Conservation (phyloP, 2,329 filamentous ascomycete genomes). For the Claviceps sp. region DNA sequence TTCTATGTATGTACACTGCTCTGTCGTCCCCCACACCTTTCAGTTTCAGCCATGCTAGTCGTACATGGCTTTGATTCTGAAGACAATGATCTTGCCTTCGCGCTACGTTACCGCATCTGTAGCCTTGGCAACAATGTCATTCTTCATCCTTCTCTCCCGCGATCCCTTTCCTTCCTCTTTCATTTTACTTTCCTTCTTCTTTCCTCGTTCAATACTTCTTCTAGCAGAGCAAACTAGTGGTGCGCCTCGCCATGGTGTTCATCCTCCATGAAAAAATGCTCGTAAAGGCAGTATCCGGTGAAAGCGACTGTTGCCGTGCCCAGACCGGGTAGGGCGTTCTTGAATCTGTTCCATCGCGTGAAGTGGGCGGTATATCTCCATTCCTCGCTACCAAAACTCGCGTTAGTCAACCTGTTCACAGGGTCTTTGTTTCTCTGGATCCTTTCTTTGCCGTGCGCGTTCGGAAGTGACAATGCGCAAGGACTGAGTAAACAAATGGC, state of each 20-base stretch:
- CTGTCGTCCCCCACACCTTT: not conserved
- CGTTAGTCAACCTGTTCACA: not conserved
- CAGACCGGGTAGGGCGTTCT: constrained; percentile 72
- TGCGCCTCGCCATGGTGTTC: constrained; percentile 44
- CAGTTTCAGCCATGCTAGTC: not conserved
- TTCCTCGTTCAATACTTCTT: not conserved
- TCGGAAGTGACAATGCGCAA: not conserved
- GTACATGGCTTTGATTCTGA: not conserved
- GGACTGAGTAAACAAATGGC: no score
- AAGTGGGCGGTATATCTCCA: constrained; percentile 91
- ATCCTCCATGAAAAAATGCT: constrained; percentile 74
- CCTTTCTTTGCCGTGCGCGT: no score
- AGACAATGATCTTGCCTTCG: not conserved
- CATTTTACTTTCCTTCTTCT: not conserved
- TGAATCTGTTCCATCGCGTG: constrained; percentile 80
- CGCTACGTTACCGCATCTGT: not conserved
- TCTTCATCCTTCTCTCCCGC: no score
- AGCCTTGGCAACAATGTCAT: not conserved
- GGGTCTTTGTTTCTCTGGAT: no score
- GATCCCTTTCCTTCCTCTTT: not conserved
- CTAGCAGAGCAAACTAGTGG: constrained; percentile 9
- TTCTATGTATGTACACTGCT: constrained; percentile 4
- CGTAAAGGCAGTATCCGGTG: constrained; percentile 75
- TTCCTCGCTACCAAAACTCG: constrained; percentile 53
- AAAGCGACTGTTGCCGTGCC: constrained; percentile 90